Evolutionary conservation across 2,329 filamentous ascomycete species (phyloP).

Genomic region (Aspergillus fumigatus): DNA sequence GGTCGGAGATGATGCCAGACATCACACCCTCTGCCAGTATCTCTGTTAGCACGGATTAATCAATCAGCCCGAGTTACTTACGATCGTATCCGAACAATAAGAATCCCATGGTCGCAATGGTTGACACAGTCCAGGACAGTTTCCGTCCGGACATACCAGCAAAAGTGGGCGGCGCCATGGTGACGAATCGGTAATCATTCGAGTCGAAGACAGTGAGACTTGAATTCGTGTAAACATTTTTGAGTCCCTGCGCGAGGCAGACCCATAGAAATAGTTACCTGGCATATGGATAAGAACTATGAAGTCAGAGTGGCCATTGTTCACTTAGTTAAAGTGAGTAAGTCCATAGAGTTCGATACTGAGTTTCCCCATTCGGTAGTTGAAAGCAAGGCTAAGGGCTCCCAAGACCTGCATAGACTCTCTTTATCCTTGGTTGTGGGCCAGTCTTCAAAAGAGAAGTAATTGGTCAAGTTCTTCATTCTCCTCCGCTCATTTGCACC

Average conservation of each 20-base stretch:
- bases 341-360: not conserved
- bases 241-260: not conserved
- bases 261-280: not conserved
- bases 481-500: not conserved
- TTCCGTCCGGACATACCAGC: constrained; percentile 56
- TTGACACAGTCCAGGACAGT: constrained; percentile 55
- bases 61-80: constrained; percentile 19
- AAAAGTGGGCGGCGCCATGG: constrained; percentile 50
- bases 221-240: not conserved
- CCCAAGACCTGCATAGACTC: not conserved
- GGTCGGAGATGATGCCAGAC: constrained; percentile 36
- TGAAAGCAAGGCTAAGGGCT: not conserved
- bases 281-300: not conserved
- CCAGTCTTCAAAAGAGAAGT: not conserved
- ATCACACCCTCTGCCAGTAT: constrained; percentile 31
- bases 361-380: not conserved
- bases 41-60: not conserved
- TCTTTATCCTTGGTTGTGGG: not conserved
- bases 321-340: not conserved
- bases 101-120: constrained; percentile 60
- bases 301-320: not conserved
- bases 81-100: constrained; percentile 56
- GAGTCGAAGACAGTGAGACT: not conserved
- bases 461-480: not conserved
- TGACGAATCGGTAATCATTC: constrained; percentile 1